Evolutionary conservation across 2,329 filamentous ascomycete genomes (phyloP), one percentile per base, ranked within the genome.

Genomic region (Chrysoporthe deuterocubensis): DNA sequence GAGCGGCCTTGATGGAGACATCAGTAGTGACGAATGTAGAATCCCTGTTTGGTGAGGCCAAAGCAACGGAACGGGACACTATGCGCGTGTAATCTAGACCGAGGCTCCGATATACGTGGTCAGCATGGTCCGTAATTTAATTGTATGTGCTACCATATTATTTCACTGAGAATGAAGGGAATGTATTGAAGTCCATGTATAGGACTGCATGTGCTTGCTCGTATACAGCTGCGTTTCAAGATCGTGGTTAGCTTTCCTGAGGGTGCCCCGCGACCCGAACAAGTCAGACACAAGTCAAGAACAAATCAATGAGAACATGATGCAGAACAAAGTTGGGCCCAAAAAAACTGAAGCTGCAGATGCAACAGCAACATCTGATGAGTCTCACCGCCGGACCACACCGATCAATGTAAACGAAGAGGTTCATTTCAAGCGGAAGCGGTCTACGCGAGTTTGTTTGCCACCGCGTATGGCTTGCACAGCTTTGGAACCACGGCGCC

Each of bases 61-160:
- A 57, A 6, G 6, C 54, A 57, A 26, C 32, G 32, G 54, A 0
- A 5, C n/a, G 34, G n/a, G 14, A 16, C 54, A 32, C 50, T 18
- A 57, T 40, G 54, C 14, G 16, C 34, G 32, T 57, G 54, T 37
- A 57, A 37, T 54, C 13, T 54, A 40, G 54, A 40, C 34, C 7
- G 32, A 16, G 34, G 34, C 54, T 57, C 9, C 34, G 54, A 40
- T 40, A 37, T 40, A 57, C 34, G 54, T 57, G 18, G 34, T 40
- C 32, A 57, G 34, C 32, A 57, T 57, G 34, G 32, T 57, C 32
- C 18, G 8, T 40, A 57, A 57, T 40, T 40, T 40, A 6, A 9
- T 14, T 57, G 34, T 40, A 57, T 57, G 54, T 37, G n/a, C 40
- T 16, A 54, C 50, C 21, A 32, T 57, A 32, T 57, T n/a, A 57